Evolutionary conservation across 2,329 filamentous ascomycete species (phyloP).

Genomic region (Clonostachys chloroleuca): DNA sequence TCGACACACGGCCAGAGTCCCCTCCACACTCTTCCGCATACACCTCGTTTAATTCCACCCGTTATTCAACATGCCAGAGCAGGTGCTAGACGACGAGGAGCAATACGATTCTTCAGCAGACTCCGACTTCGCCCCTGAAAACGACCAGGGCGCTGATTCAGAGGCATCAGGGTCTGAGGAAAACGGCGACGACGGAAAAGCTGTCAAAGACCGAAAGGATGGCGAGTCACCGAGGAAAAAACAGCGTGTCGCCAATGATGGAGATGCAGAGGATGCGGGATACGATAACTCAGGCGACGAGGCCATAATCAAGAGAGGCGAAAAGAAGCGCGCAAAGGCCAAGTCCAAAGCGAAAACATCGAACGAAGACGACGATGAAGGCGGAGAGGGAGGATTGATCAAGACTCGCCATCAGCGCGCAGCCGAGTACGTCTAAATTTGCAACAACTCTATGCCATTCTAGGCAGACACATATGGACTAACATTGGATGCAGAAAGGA

Average conservation of each 20-base stretch:
- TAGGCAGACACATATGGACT: background rate
- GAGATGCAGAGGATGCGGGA: constrained; percentile 35
- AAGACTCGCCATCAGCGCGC: constrained; percentile 71
- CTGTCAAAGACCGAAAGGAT: constrained; percentile 7
- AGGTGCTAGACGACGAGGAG: constrained; percentile 40
- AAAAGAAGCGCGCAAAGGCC: constrained; percentile 43
- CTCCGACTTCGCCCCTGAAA: constrained; percentile 67
- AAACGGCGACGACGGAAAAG: constrained; percentile 5
- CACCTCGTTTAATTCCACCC: background rate
- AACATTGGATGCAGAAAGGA: constrained; percentile 38
- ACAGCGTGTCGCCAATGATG: constrained; percentile 4
- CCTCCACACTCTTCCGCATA: background rate
- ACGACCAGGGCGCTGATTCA: constrained; percentile 38
- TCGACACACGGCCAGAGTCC: background rate
- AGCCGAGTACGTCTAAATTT: constrained; percentile 44
- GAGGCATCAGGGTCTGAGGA: constrained; percentile 46
- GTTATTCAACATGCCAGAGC: constrained; percentile 17
- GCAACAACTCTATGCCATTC: background rate
- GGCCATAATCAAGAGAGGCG: constrained; percentile 59
- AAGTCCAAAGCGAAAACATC: constrained; percentile 13
- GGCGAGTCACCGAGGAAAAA: background rate
- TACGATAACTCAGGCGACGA: constrained; percentile 72
- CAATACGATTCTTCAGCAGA: constrained; percentile 68
- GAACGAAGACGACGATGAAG: constrained; percentile 45
- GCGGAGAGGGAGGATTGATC: constrained; percentile 58